A percentile compares a stretch with the other conserved stretches of the same genome.
Evolutionary conservation across 768 basidiomycete genomes (phyloP).

Genomic region (Daedaleopsis sinensis): DNA sequence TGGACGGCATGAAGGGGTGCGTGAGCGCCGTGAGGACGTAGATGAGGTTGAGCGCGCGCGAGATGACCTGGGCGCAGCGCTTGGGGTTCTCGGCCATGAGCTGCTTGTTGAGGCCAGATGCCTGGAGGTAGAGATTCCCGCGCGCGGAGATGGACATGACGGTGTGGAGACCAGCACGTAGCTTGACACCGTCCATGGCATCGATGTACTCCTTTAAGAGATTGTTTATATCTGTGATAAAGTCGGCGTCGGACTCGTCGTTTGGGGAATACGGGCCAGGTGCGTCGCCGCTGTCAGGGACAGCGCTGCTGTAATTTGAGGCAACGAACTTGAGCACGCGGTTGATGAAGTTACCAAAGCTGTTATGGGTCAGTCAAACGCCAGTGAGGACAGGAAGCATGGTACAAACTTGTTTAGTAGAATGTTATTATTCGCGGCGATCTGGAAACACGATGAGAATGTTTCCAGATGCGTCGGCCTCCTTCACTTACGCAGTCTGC

Average conservation of each 20-base stretch:
- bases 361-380: slow-evolving; percentile 30
- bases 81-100: slow-evolving; percentile 79
- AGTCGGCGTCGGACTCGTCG: slow-evolving; percentile 69
- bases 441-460: slow-evolving; percentile 44
- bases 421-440: slow-evolving; percentile 90
- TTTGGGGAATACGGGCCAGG: slow-evolving; percentile 72
- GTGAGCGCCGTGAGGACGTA: slow-evolving; percentile 84
- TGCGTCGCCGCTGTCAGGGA: slow-evolving; percentile 78
- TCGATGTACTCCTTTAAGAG: slow-evolving; percentile 80
- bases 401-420: slow-evolving; percentile 83
- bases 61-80: slow-evolving; percentile 89
- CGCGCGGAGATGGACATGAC: slow-evolving; percentile 89
- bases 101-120: slow-evolving; percentile 88
- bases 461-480: too few species aligned
- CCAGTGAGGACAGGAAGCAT: background rate
- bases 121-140: slow-evolving; percentile 95
- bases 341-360: slow-evolving; percentile 98
- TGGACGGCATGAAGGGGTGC: slow-evolving; percentile 97
- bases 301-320: slow-evolving; percentile 75
- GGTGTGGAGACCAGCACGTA: slow-evolving; percentile 84
- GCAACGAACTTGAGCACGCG: slow-evolving; percentile 90
- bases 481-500: slow-evolving; percentile 73
- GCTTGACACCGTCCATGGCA: slow-evolving; percentile 89
- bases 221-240: slow-evolving; percentile 78
- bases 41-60: slow-evolving; percentile 90